Percentiles rank a stretch among this genome's conserved stretches.
These are phyloP conservation scores for Fusarium siculi DNA, from an alignment of 2,329 filamentous ascomycete genomes.

Conservation along the genomic window DNA sequence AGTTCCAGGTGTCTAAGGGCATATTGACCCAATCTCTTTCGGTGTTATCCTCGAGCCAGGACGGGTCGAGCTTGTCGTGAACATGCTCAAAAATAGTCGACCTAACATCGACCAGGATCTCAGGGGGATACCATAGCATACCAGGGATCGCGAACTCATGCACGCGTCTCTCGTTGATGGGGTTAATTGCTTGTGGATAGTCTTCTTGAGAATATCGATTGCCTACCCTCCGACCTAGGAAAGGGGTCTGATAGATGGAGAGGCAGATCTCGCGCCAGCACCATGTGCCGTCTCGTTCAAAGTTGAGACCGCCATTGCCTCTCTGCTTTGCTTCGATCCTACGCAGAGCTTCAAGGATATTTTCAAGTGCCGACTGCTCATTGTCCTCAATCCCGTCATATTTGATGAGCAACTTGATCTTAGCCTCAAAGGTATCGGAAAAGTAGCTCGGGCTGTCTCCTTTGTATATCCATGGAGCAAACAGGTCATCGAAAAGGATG, in stretches of 20 bases:
- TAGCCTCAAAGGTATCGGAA: neutral
- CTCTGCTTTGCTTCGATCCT: neutral
- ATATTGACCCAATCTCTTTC: neutral
- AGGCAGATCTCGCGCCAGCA: neutral
- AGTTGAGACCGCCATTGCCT: neutral
- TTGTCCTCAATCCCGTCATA: neutral
- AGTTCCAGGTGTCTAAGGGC: neutral
- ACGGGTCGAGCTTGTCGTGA: neutral
- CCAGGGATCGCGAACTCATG: neutral
- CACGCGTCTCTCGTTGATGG: neutral
- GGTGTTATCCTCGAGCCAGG: neutral
- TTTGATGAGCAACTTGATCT: neutral
- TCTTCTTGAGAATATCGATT: neutral
- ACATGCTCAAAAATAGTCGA: neutral
- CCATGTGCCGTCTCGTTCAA: neutral
- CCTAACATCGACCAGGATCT: accelerated
- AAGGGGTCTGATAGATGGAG: neutral
- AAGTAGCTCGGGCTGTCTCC: neutral
- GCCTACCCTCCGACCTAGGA: too few relatives aligned
- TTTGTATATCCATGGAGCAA: neutral
- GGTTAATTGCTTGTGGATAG: neutral
- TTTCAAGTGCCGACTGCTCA: neutral
- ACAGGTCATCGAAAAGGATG: neutral
- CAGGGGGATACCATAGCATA: neutral
- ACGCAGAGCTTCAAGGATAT: neutral